Evolutionary conservation across 192 early-diverging fungal species (phyloP), one percentile per base, ranked within the genome.

Genomic region (Allomyces macrogynus): DNA sequence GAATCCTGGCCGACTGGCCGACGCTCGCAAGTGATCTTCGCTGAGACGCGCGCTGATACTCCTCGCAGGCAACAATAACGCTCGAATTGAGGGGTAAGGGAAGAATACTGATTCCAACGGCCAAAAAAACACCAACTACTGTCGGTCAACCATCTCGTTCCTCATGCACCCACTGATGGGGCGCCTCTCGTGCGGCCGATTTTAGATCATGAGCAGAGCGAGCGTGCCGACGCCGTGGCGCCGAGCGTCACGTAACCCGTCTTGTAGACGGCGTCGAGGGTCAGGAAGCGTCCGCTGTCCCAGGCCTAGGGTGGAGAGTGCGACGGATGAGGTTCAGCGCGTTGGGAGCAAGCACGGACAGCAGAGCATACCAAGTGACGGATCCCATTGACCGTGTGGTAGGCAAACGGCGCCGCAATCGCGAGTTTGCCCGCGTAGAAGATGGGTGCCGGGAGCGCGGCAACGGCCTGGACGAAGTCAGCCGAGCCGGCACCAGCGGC

Each of bases 301-400:
- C 93, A 97, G 63, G 80, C 24, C 84, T 88, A 44, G 4, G 26
- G 26, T 27, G 26, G 26, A 27, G 26, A 27, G 26, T 27, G 26
- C 26, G 4, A 4, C 2, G 26, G 26, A 27, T 4, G 26, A 27
- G 26, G 26, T 3, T 27, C 26, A 27, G 26, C 26, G 26, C 26
- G 1, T 27, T 4, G 26, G 26, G 4, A 27, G 26, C 26, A 27
- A 27, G 26, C 26, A 27, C 4, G 4, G 26, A 3, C 26, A 27
- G 26, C 26, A 27, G 24, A 26, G 67, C 78, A 65, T 76, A 86
- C 77, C 87, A 94, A 80, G 77, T 97, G 93, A 66, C 93, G 81
- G 61, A 93, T 65, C 61, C 91, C 90, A 74, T 87, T 90, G 71
- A 90, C 81, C 40, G 78, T 73, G 75, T 97, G 91, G 83, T 79